Evolutionary conservation across 202 grass and related monocot genomes (phyloP).

Genomic region (Saccharum hybrid): DNA sequence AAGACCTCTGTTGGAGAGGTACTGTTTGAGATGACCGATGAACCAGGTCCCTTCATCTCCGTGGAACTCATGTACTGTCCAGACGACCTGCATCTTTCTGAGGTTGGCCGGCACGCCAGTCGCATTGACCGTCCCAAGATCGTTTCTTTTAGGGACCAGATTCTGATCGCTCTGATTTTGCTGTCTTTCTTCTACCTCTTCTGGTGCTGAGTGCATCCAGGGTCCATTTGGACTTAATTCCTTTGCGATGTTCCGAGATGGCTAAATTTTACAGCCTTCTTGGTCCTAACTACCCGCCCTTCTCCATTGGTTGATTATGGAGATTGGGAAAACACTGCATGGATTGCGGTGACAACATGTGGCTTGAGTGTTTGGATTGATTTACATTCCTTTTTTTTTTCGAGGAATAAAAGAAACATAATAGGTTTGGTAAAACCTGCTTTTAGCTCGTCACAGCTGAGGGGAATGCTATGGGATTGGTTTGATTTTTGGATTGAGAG

Average conservation of each 20-base stretch:
- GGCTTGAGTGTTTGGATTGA: conserved; percentile 20
- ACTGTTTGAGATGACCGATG: conserved; percentile 68
- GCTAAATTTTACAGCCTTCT: conserved; percentile 48
- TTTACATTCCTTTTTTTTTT: neutral
- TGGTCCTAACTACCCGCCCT: conserved; percentile 1
- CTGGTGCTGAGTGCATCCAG: conserved; percentile 37
- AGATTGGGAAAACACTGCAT: conserved; percentile 22
- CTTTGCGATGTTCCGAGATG: conserved; percentile 16
- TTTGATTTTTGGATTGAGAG: neutral
- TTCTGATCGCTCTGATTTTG: conserved; percentile 56
- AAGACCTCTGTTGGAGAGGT: conserved; percentile 65
- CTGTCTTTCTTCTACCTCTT: conserved; percentile 57
- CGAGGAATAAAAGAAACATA: neutral
- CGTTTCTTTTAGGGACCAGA: conserved; percentile 68
- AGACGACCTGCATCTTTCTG: conserved; percentile 41
- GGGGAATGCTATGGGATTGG: neutral
- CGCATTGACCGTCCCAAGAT: conserved; percentile 44
- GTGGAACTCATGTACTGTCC: conserved; percentile 74
- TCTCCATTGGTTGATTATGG: conserved; percentile 20
- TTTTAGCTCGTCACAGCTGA: neutral
- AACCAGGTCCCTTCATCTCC: conserved; percentile 62
- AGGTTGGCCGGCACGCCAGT: conserved; percentile 36
- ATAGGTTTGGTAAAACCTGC: neutral
- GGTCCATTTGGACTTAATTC: neutral
- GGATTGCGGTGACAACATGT: conserved; percentile 25